Evolutionary conservation across 768 basidiomycete genomes (phyloP).

Genomic region (Peribolospora kevripleyi): DNA sequence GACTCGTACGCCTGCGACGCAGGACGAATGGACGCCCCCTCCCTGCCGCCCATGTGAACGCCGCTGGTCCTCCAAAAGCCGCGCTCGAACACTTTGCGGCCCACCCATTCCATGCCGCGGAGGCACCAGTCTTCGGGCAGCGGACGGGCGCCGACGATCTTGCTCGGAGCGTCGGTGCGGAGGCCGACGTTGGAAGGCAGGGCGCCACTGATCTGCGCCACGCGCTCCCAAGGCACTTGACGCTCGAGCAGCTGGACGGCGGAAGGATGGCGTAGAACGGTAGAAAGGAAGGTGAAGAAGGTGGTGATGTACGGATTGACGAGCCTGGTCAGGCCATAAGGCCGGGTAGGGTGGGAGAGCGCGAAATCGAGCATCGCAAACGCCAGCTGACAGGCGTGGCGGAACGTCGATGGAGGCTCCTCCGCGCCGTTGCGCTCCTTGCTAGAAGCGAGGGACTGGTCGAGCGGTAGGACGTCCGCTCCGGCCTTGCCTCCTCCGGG

Average conservation of each 20-base stretch:
- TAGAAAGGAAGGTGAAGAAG: constrained; percentile 67
- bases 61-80: constrained; percentile 65
- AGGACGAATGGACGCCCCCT: constrained; percentile 29
- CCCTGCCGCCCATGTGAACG: background rate
- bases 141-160: constrained; percentile 43
- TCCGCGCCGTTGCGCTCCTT: constrained; percentile 7
- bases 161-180: constrained; percentile 20
- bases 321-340: constrained; percentile 22
- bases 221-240: constrained; percentile 56
- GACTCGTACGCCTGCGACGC: constrained; percentile 13
- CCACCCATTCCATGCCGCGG: constrained; percentile 91
- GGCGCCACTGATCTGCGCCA: constrained; percentile 34
- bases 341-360: constrained; percentile 34
- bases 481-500: no score
- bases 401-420: constrained; percentile 42
- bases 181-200: constrained; percentile 12
- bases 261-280: constrained; percentile 39
- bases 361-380: constrained; percentile 53
- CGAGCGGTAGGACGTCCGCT: constrained; percentile 8
- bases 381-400: constrained; percentile 48
- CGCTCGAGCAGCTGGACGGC: constrained; percentile 44
- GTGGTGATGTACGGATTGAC: constrained; percentile 72
- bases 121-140: constrained; percentile 87
- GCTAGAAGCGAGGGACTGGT: background rate
- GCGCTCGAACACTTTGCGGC: constrained; percentile 56